These are phyloP conservation scores for Adansonia rubrostipa DNA, from an alignment of 441 rosid genomes.

Conservation along the genomic window DNA sequence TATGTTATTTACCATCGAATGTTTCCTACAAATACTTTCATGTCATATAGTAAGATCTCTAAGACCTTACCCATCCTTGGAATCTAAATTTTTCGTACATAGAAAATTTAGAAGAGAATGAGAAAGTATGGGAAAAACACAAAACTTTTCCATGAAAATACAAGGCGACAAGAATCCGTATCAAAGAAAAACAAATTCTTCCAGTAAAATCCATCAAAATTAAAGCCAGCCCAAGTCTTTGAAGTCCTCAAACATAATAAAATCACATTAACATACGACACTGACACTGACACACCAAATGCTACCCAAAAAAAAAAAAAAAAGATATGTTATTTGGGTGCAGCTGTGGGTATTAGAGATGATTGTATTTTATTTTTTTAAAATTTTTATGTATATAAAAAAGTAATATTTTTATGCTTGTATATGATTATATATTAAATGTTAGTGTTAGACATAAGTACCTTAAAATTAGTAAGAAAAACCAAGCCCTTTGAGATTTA, in stretches of 20 bases:
- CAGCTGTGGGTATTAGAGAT: no score
- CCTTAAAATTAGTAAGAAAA: no score
- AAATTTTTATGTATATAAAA: constrained; percentile 26
- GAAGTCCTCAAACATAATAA: constrained; percentile 24
- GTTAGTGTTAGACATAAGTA: no score
- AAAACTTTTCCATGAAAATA: not conserved
- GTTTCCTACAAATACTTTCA: not conserved
- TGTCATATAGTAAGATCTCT: not conserved
- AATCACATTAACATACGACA: constrained; percentile 21
- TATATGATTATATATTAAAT: no score
- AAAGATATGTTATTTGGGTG: no score
- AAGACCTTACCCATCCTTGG: not conserved
- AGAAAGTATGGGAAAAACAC: no score
- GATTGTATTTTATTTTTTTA: not conserved
- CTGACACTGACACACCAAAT: constrained; percentile 26
- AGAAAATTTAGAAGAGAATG: no score
- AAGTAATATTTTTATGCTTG: not conserved
- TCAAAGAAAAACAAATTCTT: constrained; percentile 30
- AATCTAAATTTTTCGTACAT: no score
- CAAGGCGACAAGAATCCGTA: constrained; percentile 19
- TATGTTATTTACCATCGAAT: not conserved
- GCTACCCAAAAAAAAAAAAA: not conserved
- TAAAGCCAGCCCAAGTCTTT: constrained; percentile 43
- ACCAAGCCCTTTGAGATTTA: no score
- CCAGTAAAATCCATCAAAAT: constrained; percentile 22